These are phyloP conservation scores for Silybum marianum DNA, from an alignment of 129 eudicot species.

Conservation along the genomic window DNA sequence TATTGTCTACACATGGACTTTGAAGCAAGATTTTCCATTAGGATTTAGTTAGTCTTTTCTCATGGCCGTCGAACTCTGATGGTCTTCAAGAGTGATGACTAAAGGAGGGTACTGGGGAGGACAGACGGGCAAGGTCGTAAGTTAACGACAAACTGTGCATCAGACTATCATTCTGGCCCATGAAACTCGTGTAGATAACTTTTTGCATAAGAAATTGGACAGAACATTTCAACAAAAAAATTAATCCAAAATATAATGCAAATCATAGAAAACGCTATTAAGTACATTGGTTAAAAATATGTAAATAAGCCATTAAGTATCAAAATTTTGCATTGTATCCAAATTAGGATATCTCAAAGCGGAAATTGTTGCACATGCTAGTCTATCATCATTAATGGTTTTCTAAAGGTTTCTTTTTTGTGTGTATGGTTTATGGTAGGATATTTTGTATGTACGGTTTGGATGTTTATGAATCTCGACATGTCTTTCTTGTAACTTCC, in stretches of 20 bases:
- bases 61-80: neutral
- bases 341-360: neutral
- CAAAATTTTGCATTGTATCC: neutral
- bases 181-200: neutral
- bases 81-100: neutral
- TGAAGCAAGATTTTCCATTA: neutral
- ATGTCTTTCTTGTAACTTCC: neutral
- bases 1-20: neutral
- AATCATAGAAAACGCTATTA: neutral
- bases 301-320: neutral
- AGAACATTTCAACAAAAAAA: neutral
- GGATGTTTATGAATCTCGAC: conserved; percentile 5
- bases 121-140: neutral
- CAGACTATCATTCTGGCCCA: neutral
- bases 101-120: neutral
- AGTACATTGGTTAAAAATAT: neutral
- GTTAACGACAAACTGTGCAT: neutral
- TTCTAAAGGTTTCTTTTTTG: neutral
- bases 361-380: neutral
- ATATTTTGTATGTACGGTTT: neutral
- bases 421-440: conserved; percentile 2
- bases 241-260: neutral
- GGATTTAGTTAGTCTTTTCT: neutral
- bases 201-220: neutral
- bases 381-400: neutral